Evolutionary conservation across 2,329 filamentous ascomycete genomes (phyloP).

Genomic region (Phyllosticta capitalensis): DNA sequence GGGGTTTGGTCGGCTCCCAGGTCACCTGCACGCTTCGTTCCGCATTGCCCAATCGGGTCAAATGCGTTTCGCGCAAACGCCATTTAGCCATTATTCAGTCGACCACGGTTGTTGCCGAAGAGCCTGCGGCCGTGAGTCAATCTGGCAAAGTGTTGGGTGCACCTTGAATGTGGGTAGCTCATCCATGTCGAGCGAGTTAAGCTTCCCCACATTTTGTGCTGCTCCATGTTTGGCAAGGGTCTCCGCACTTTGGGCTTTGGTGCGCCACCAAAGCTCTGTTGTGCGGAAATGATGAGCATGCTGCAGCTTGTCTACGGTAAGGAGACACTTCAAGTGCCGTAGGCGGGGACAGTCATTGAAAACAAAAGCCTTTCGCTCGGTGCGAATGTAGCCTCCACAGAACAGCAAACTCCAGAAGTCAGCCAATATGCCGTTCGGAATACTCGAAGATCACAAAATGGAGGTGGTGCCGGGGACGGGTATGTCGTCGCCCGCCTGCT

Average conservation of each 20-base stretch:
- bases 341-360: neutral
- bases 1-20: neutral
- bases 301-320: neutral
- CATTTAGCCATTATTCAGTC: neutral
- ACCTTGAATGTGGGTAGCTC: neutral
- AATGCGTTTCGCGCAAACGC: neutral
- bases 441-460: constrained; percentile 37
- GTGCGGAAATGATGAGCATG: neutral
- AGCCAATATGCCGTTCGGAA: constrained; percentile 38
- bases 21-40: neutral
- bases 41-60: neutral
- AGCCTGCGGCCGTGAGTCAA: neutral
- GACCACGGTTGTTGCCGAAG: neutral
- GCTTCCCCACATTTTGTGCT: neutral
- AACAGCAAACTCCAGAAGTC: neutral
- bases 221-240: neutral
- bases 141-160: neutral
- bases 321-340: neutral
- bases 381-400: neutral
- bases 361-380: neutral
- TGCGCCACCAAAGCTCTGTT: neutral
- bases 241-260: neutral
- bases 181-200: neutral
- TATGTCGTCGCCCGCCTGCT: constrained; percentile 15
- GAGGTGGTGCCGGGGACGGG: constrained; percentile 42